phyloP scores from a whole-genome alignment of 2,329 filamentous ascomycete species.

The Onygenales sp. region DNA sequence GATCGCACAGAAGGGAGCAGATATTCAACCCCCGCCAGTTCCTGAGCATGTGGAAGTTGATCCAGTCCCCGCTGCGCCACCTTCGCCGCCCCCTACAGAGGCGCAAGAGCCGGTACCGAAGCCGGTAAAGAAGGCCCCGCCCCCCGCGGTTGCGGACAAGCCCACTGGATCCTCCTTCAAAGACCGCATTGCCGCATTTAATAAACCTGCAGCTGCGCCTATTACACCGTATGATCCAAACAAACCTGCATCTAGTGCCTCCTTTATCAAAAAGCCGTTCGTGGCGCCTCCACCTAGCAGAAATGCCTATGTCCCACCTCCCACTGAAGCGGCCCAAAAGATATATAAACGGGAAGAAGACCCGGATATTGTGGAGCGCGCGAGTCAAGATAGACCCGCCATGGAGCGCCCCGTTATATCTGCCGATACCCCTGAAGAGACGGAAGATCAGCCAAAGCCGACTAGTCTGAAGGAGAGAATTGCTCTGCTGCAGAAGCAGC shows the following conservation, averaged over 20 bases:
- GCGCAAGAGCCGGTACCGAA: constrained; percentile 31
- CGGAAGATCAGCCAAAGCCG: constrained; percentile 75
- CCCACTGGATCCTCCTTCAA: constrained; percentile 70
- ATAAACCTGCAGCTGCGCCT: constrained; percentile 76
- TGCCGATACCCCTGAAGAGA: constrained; percentile 31
- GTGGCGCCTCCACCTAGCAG: constrained; percentile 90
- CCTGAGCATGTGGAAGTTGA: constrained; percentile 12
- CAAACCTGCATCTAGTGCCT: constrained; percentile 46
- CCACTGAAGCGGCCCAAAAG: constrained; percentile 62
- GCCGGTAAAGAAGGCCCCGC: constrained; percentile 49
- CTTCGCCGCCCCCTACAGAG: constrained; percentile 22
- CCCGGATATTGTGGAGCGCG: constrained; percentile 38
- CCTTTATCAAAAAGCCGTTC: constrained; percentile 93
- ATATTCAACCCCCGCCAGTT: constrained; percentile 15
- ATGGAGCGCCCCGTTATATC: constrained; percentile 2
- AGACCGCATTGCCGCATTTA: constrained; percentile 95
- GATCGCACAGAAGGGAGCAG: constrained; percentile 8
- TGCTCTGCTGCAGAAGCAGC: constrained; percentile 85
- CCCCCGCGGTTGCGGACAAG: constrained; percentile 60
- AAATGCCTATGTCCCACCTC: constrained; percentile 76
- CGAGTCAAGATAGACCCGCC: constrained; percentile 4
- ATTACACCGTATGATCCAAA: constrained; percentile 82
- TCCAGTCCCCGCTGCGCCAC: constrained; percentile 11
- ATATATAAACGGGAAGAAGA: constrained; percentile 84
- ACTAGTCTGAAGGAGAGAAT: constrained; percentile 92